A percentile compares a stretch with the other conserved stretches of the same genome.
phyloP scores from a whole-genome alignment of 192 early-diverging fungal genomes.

The Lobosporangium transversale region DNA sequence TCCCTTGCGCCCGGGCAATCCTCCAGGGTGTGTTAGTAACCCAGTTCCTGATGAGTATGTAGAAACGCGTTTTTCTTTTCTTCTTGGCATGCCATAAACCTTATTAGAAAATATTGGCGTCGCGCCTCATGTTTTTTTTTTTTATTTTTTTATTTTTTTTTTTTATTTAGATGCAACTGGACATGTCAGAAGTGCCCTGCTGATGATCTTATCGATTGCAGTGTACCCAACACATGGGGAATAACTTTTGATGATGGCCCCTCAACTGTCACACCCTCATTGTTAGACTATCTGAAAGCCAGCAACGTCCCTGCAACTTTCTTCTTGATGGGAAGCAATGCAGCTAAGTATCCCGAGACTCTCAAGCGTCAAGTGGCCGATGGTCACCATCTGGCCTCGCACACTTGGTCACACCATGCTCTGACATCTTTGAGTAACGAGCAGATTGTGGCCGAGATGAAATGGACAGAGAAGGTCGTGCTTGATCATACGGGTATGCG shows the following conservation, averaged over 20 bases:
- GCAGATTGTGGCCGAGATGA: too few relatives aligned
- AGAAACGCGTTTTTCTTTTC: not conserved
- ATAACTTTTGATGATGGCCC: constrained; percentile 67
- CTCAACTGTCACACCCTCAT: constrained; percentile 27
- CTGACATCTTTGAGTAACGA: constrained; percentile 68
- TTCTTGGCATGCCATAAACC: not conserved
- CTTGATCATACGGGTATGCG: constrained; percentile 57
- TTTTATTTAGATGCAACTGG: constrained; percentile 8
- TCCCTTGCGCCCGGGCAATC: constrained; percentile 81
- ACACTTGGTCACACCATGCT: constrained; percentile 71
- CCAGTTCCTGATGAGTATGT: constrained; percentile 12
- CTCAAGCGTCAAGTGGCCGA: constrained; percentile 32
- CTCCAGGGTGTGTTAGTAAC: not conserved
- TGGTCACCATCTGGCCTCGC: constrained; percentile 59
- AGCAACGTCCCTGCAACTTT: constrained; percentile 55
- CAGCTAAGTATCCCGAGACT: constrained; percentile 50
- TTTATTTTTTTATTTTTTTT: constrained; percentile 3
- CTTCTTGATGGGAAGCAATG: constrained; percentile 58
- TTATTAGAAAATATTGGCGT: constrained; percentile 19
- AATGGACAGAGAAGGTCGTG: constrained; percentile 64
- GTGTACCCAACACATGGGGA: constrained; percentile 56
- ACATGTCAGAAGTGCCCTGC: constrained; percentile 12
- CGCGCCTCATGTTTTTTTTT: constrained; percentile 72
- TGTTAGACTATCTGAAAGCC: constrained; percentile 56
- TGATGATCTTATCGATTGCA: constrained; percentile 42